A percentile compares a stretch with the other conserved stretches of the same genome.
Conservation (phyloP, 768 basidiomycete genomes). For the Mycena metata region DNA sequence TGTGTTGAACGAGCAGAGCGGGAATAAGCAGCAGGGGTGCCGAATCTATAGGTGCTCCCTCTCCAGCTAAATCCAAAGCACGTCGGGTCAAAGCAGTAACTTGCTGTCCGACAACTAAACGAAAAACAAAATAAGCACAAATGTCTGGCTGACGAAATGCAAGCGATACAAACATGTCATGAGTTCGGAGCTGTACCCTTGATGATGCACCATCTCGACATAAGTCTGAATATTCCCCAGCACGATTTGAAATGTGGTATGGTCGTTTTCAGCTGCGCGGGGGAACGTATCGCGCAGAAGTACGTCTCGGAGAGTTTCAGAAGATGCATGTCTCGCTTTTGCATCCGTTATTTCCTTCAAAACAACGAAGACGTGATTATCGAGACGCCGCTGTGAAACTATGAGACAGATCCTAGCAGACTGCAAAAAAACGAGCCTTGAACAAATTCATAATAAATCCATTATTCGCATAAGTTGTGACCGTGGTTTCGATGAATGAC, state of each 20-base stretch:
- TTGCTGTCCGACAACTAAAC: constrained; percentile 68
- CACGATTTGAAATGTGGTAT: constrained; percentile 62
- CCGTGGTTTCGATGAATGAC: constrained; percentile 64
- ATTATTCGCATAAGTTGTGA: constrained; percentile 67
- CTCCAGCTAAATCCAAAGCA: constrained; percentile 62
- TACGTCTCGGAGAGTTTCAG: constrained; percentile 57
- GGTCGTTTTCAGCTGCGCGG: constrained; percentile 65
- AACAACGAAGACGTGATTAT: constrained; percentile 65
- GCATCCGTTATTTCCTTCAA: constrained; percentile 61
- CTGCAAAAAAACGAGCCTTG: constrained; percentile 57
- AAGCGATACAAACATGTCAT: constrained; percentile 63
- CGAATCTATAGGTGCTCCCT: constrained; percentile 63
- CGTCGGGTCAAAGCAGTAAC: constrained; percentile 68
- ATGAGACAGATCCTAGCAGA: not conserved
- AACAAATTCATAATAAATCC: constrained; percentile 71
- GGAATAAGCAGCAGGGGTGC: constrained; percentile 68
- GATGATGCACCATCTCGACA: constrained; percentile 69
- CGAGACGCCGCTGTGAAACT: constrained; percentile 57
- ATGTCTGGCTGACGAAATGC: not conserved
- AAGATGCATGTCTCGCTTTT: constrained; percentile 44
- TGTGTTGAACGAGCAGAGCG: constrained; percentile 68
- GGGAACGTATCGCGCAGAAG: constrained; percentile 70
- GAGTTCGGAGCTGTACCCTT: constrained; percentile 64
- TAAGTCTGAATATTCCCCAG: constrained; percentile 70
- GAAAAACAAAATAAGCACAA: constrained; percentile 2